Conservation (phyloP, 768 basidiomycete genomes). For the Boletus subparvulus region DNA sequence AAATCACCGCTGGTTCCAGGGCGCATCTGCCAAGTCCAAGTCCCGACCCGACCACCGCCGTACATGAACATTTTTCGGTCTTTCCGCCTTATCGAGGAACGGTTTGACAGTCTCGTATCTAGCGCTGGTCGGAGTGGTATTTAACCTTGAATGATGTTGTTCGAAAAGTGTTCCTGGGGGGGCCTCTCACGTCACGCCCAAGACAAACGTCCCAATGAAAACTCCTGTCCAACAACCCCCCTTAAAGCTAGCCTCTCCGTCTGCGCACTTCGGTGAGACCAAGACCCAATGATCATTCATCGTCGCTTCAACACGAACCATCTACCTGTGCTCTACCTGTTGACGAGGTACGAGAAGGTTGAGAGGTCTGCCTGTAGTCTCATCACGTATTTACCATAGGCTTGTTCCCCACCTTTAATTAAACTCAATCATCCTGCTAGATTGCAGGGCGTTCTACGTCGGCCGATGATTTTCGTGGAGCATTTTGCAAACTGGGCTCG, state of each 20-base stretch:
- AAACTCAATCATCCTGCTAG: neutral
- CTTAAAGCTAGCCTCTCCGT: neutral
- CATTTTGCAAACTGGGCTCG: constrained; percentile 31
- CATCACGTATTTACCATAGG: constrained; percentile 20
- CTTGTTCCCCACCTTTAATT: neutral
- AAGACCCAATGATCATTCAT: neutral
- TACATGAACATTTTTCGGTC: neutral
- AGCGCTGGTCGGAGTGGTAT: neutral
- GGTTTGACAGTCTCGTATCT: constrained; percentile 1
- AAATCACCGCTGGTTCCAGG: neutral
- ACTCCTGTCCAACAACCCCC: neutral
- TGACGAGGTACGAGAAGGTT: constrained; percentile 1
- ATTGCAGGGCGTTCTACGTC: constrained; percentile 25
- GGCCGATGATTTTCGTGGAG: constrained; percentile 33
- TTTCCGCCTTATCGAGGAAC: neutral
- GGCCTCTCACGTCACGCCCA: neutral
- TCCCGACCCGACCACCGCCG: neutral
- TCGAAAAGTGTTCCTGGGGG: neutral
- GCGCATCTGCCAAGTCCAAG: neutral
- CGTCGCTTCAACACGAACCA: neutral
- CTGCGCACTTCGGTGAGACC: neutral
- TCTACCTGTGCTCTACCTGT: neutral
- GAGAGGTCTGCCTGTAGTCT: constrained; percentile 23
- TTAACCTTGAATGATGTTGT: neutral
- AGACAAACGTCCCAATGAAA: neutral